Conservation (phyloP, 441 rosid genomes). For the Pelargonium australe region DNA sequence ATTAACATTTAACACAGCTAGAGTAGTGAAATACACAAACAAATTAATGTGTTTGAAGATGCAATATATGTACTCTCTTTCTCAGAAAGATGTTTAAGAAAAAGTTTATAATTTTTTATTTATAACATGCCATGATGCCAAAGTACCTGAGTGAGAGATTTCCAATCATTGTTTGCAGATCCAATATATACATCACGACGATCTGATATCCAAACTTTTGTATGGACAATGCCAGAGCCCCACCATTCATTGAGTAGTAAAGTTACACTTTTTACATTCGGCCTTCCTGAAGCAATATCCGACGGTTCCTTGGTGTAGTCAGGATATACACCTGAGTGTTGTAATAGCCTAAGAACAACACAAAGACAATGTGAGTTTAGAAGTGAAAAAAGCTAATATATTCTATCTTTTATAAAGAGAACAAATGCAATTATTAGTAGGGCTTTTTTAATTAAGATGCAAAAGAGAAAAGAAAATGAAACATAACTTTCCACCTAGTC, state of each 20-base stretch:
- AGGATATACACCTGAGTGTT: conserved; percentile 78
- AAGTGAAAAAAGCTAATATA: neutral
- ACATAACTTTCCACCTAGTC: too few relatives aligned
- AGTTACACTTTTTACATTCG: conserved; percentile 64
- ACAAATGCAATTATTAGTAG: neutral
- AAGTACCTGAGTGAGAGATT: conserved; percentile 78
- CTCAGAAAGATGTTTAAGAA: too few relatives aligned
- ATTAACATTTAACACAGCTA: neutral
- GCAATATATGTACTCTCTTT: too few relatives aligned
- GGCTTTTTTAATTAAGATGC: neutral
- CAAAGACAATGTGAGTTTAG: neutral
- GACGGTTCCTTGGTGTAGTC: conserved; percentile 61
- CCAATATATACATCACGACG: conserved; percentile 64
- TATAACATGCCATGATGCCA: neutral
- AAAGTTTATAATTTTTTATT: neutral
- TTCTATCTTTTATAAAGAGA: neutral
- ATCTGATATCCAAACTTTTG: conserved; percentile 90
- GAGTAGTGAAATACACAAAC: neutral
- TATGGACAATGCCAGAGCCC: conserved; percentile 83
- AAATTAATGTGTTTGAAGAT: too few relatives aligned
- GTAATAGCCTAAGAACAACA: conserved; percentile 40
- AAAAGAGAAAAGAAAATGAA: neutral
- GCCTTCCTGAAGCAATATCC: conserved; percentile 59
- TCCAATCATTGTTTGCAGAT: conserved; percentile 93
- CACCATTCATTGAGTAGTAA: conserved; percentile 63